Conservation (phyloP, 306 rosid genomes). For the Cicer judaicum region DNA sequence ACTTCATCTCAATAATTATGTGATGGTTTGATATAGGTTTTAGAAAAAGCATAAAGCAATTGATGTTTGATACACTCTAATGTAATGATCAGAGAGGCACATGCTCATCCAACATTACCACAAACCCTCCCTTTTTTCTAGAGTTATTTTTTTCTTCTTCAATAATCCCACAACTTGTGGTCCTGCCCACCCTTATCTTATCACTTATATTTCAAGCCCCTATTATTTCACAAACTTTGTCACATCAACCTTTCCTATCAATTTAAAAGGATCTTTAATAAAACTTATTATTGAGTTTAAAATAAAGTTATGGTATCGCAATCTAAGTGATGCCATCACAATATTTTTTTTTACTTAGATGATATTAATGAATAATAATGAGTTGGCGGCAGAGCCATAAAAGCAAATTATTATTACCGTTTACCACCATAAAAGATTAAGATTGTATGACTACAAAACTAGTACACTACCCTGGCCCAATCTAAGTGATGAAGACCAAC, state of each 20-base stretch:
- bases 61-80: slow-evolving; percentile 70
- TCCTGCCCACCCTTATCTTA: slow-evolving; percentile 75
- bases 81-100: slow-evolving; percentile 75
- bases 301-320: background rate
- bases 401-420: too few relatives aligned
- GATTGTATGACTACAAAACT: too few relatives aligned
- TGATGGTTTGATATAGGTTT: slow-evolving; percentile 49
- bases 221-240: slow-evolving; percentile 64
- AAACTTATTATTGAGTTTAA: background rate
- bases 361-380: too few relatives aligned
- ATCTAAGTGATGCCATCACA: background rate
- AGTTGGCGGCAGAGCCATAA: too few relatives aligned
- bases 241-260: slow-evolving; percentile 63
- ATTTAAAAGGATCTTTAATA: slow-evolving; percentile 31
- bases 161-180: slow-evolving; percentile 66
- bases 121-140: slow-evolving; percentile 29
- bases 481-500: slow-evolving; percentile 59
- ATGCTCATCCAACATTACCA: slow-evolving; percentile 70
- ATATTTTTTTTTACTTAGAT: background rate
- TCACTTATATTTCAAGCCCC: slow-evolving; percentile 57
- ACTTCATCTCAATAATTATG: slow-evolving; percentile 82
- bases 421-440: slow-evolving; percentile 45
- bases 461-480: slow-evolving; percentile 41
- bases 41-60: slow-evolving; percentile 65
- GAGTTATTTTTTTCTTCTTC: slow-evolving; percentile 10